Conservation (phyloP, 352 stramenopile species). For the Blastocystis sp. region DNA sequence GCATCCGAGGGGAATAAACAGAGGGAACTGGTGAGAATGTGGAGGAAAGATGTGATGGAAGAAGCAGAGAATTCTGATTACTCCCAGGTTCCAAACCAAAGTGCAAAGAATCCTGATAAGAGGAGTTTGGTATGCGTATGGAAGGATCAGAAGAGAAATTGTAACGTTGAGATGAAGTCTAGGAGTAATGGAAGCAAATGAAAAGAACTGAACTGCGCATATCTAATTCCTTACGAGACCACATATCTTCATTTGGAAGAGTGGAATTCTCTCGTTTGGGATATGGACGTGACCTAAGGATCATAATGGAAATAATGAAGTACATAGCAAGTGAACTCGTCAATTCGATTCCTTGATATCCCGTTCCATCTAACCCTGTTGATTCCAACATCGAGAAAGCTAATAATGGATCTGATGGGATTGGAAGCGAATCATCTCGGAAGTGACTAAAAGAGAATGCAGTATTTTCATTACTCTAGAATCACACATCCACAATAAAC, state of each 20-base stretch:
- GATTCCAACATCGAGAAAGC: too few relatives aligned
- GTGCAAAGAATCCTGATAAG: neutral
- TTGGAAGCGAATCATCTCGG: neutral
- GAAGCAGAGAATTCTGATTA: neutral
- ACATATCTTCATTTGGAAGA: neutral
- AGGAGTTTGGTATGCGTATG: neutral
- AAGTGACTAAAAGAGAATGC: neutral
- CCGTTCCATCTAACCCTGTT: neutral
- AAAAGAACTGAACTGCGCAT: constrained; percentile 19
- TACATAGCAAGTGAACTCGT: neutral
- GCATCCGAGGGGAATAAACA: neutral
- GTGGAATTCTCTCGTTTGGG: neutral
- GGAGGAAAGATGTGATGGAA: neutral
- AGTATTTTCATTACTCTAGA: neutral
- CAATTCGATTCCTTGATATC: neutral
- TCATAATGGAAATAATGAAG: neutral
- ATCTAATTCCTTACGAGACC: neutral
- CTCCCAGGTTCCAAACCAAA: neutral
- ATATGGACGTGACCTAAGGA: neutral
- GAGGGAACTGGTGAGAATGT: neutral
- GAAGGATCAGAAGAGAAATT: neutral
- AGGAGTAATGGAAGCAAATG: neutral
- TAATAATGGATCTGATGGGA: too few relatives aligned
- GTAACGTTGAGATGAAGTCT: neutral
- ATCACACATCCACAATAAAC: neutral